Conservation (phyloP, 257 asterid species). For the Nicotiana attenuata region DNA sequence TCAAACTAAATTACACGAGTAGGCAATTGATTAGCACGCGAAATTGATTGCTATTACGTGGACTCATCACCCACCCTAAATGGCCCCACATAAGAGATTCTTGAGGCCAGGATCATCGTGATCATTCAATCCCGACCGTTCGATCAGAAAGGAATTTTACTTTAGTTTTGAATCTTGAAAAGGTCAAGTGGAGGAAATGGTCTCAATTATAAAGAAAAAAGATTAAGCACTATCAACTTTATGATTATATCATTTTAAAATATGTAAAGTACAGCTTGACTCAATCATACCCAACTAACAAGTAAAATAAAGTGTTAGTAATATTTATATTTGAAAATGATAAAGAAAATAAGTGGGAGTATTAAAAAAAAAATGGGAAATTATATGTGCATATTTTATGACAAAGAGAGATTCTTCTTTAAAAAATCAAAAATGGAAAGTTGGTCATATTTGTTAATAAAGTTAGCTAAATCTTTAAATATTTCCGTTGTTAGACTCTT, state of each 20-base stretch:
- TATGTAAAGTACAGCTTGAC: conserved; percentile 26
- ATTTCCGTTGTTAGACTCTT: background rate
- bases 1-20: background rate
- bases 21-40: conserved; percentile 11
- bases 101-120: background rate
- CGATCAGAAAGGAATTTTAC: background rate
- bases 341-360: background rate
- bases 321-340: background rate
- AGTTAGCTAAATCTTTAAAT: conserved; percentile 9
- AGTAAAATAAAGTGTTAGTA: background rate
- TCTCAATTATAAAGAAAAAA: conserved; percentile 18
- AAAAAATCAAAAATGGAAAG: conserved; percentile 28
- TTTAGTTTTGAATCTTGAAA: conserved; percentile 9
- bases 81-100: conserved; percentile 14
- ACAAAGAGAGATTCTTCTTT: conserved; percentile 15
- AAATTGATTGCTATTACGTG: conserved; percentile 23
- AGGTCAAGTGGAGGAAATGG: conserved; percentile 29
- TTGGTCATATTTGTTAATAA: conserved; percentile 17
- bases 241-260: conserved; percentile 19
- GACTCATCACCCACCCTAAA: conserved; percentile 11
- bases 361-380: background rate
- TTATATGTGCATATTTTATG: background rate
- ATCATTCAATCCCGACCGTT: background rate
- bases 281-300: conserved; percentile 21
- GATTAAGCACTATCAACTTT: conserved; percentile 1